phyloP scores from a whole-genome alignment of 257 asterid genomes.

The Solanum sitiens region DNA sequence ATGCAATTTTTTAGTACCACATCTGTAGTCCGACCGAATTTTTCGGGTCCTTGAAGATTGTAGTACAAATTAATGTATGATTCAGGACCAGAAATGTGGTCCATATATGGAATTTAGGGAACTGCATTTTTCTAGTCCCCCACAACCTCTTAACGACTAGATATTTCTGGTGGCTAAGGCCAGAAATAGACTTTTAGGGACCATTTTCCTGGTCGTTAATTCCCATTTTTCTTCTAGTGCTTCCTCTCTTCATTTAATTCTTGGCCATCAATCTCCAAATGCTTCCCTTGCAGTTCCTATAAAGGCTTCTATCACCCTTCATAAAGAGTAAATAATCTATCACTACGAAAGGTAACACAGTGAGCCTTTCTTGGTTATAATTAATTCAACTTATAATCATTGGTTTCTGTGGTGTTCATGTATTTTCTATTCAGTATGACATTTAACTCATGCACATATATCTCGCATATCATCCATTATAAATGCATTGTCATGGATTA shows the following conservation, averaged over 20 bases:
- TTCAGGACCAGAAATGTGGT: neutral
- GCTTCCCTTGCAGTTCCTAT: neutral
- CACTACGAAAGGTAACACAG: neutral
- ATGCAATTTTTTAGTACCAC: neutral
- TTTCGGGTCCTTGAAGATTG: neutral
- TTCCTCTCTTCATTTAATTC: neutral
- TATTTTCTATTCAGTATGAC: neutral
- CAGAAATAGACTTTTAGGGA: neutral
- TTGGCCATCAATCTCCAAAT: neutral
- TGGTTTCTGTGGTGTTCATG: neutral
- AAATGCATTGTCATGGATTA: neutral
- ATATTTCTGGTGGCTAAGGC: neutral
- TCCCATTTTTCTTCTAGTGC: neutral
- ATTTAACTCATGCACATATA: neutral
- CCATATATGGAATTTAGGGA: no score
- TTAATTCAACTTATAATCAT: neutral
- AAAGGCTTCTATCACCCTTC: neutral
- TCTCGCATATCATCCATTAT: neutral
- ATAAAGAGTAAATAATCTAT: neutral
- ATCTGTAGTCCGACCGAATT: neutral
- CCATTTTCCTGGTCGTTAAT: neutral
- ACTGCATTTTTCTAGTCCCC: neutral
- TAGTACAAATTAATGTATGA: neutral
- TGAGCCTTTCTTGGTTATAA: neutral
- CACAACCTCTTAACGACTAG: neutral